Evolutionary conservation across 345 rosid genomes (phyloP).

Genomic region (Cochlearia excelsa): DNA sequence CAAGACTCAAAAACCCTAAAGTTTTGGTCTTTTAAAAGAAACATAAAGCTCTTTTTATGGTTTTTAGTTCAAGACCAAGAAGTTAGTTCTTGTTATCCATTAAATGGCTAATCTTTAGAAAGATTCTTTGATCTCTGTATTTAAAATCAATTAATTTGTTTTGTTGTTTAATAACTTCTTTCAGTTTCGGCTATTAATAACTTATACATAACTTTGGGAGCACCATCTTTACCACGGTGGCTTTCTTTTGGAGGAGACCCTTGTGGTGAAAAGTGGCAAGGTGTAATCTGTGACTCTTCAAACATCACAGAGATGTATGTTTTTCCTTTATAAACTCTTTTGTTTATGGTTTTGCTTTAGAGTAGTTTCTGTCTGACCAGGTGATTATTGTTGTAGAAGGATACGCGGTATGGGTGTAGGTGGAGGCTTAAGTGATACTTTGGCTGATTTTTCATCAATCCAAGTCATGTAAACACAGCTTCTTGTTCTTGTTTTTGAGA

Average conservation of each 20-base stretch:
- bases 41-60: slow-evolving; percentile 21
- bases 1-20: slow-evolving; percentile 20
- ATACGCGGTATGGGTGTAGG: slow-evolving; percentile 58
- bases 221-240: slow-evolving; percentile 69
- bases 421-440: slow-evolving; percentile 52
- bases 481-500: slow-evolving; percentile 10
- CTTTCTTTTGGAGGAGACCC: slow-evolving; percentile 87
- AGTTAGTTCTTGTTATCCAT: slow-evolving; percentile 3
- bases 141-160: no score
- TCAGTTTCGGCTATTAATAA: slow-evolving; percentile 72
- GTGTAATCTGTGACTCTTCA: slow-evolving; percentile 69
- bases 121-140: background rate
- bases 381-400: slow-evolving; percentile 47
- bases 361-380: slow-evolving; percentile 23
- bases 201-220: slow-evolving; percentile 58
- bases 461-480: slow-evolving; percentile 60
- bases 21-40: background rate
- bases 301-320: slow-evolving; percentile 77
- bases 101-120: background rate
- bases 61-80: slow-evolving; percentile 23
- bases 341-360: slow-evolving; percentile 30
- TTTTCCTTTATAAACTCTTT: background rate
- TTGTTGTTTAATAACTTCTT: slow-evolving; percentile 8
- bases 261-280: slow-evolving; percentile 82
- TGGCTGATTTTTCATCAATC: slow-evolving; percentile 58